phyloP scores from a whole-genome alignment of 140 eudicot genomes.

The Flaveria floridana region DNA sequence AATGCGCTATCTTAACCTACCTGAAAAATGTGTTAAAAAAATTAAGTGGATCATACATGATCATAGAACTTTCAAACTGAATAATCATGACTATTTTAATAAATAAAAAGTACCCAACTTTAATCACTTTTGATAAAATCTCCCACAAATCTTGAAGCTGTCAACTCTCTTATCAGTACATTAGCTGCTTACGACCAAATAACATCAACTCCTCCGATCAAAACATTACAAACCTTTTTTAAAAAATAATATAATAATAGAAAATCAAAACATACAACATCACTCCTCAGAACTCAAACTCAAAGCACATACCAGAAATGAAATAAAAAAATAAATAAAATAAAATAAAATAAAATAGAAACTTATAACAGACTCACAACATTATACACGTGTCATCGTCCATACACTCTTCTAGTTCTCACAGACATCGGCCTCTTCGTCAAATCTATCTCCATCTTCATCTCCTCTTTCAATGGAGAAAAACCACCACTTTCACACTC shows the following conservation, averaged over 20 bases:
- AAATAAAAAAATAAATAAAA: neutral
- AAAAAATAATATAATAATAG: neutral
- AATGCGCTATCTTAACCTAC: too few relatives aligned
- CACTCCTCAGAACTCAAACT: neutral
- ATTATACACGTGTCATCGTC: slow-evolving; percentile 16
- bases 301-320: slow-evolving; percentile 1
- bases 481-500: slow-evolving; percentile 7
- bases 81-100: too few relatives aligned
- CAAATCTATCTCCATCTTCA: slow-evolving; percentile 32
- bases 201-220: neutral
- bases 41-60: too few relatives aligned
- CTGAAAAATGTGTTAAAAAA: too few relatives aligned
- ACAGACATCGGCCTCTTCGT: slow-evolving; percentile 60
- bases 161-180: too few relatives aligned
- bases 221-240: too few relatives aligned
- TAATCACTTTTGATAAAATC: too few relatives aligned
- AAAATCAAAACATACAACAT: neutral
- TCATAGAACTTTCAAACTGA: too few relatives aligned
- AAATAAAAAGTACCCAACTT: too few relatives aligned
- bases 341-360: neutral
- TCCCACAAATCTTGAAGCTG: too few relatives aligned
- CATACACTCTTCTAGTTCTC: slow-evolving; percentile 53
- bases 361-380: neutral
- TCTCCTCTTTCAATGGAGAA: slow-evolving; percentile 3
- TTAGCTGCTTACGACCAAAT: too few relatives aligned